Percentiles rank a stretch among this genome's conserved stretches.
phyloP scores from a whole-genome alignment of 1,139 yeast species.

The Zygosaccharomyces pseudobailii region DNA sequence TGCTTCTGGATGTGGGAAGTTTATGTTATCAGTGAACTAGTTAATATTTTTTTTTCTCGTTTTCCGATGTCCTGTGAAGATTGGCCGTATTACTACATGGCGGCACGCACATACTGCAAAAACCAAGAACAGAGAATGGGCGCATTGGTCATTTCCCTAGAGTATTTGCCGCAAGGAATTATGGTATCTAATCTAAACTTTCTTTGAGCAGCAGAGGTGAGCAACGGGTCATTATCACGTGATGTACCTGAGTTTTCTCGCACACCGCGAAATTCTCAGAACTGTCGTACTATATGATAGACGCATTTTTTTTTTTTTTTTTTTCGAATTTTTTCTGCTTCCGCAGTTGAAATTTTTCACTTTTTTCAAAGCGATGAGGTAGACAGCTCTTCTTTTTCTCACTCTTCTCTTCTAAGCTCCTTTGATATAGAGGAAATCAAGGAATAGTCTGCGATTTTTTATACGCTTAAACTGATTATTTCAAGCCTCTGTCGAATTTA shows the following conservation, averaged over 20 bases:
- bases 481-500: slow-evolving; percentile 18
- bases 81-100: too few species aligned
- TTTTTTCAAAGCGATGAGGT: neutral
- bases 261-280: slow-evolving; percentile 7
- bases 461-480: slow-evolving; percentile 37
- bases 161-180: too few species aligned
- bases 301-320: slow-evolving; percentile 10
- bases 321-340: neutral
- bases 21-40: too few species aligned
- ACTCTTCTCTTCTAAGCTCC: neutral
- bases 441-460: slow-evolving; percentile 35
- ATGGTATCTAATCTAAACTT: too few species aligned
- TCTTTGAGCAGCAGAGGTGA: too few species aligned
- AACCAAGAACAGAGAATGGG: too few species aligned
- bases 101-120: too few species aligned
- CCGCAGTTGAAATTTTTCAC: slow-evolving; percentile 8
- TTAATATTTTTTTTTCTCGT: neutral
- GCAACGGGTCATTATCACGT: neutral
- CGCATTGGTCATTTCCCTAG: too few species aligned
- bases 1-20: neutral
- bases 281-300: slow-evolving; percentile 15
- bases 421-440: slow-evolving; percentile 25
- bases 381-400: neutral
- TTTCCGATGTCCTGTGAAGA: too few species aligned
- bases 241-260: slow-evolving; percentile 11